A percentile compares a stretch with the other conserved stretches of the same genome.
Conservation (phyloP, 2,329 filamentous ascomycete genomes). For the Leptoxyphium fumago region DNA sequence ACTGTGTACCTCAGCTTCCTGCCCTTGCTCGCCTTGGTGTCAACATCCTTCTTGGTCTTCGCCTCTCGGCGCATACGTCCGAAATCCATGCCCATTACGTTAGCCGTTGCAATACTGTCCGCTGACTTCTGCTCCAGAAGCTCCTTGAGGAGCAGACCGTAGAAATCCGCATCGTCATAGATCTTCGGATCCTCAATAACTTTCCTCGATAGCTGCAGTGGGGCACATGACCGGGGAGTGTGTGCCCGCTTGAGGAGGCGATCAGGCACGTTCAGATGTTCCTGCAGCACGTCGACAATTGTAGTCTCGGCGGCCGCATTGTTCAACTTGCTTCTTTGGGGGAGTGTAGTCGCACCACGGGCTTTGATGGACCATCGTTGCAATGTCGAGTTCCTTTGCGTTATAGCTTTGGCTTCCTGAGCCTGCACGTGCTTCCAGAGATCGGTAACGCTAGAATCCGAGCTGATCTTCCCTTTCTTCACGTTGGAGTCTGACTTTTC, state of each 20-base stretch:
- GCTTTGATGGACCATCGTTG: conserved; percentile 87
- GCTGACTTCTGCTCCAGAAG: conserved; percentile 77
- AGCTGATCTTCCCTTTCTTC: conserved; percentile 35
- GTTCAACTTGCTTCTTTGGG: conserved; percentile 45
- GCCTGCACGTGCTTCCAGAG: conserved; percentile 60
- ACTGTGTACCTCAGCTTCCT: conserved; percentile 88
- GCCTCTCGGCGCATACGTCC: conserved; percentile 48
- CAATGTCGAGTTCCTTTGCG: conserved; percentile 55
- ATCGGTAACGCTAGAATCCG: conserved; percentile 43
- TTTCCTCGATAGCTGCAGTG: conserved; percentile 38
- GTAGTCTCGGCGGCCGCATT: conserved; percentile 45
- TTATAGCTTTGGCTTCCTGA: conserved; percentile 44
- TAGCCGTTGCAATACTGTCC: conserved; percentile 29
- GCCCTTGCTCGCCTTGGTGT: conserved; percentile 90
- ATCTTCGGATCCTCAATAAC: conserved; percentile 46
- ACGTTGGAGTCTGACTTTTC: conserved; percentile 44
- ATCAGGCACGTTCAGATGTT: conserved; percentile 51
- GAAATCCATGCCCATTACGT: conserved; percentile 17
- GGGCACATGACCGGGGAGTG: conserved; percentile 62
- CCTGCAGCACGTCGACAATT: conserved; percentile 51
- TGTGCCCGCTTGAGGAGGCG: conserved; percentile 55
- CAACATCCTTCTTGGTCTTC: conserved; percentile 74
- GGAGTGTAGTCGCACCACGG: conserved; percentile 42
- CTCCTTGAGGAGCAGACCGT: conserved; percentile 82
- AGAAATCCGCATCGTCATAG: conserved; percentile 92